A percentile compares a stretch with the other conserved stretches of the same genome.
These are phyloP conservation scores for Dalbergia oliveri DNA, from an alignment of 306 rosid genomes.

Conservation along the genomic window DNA sequence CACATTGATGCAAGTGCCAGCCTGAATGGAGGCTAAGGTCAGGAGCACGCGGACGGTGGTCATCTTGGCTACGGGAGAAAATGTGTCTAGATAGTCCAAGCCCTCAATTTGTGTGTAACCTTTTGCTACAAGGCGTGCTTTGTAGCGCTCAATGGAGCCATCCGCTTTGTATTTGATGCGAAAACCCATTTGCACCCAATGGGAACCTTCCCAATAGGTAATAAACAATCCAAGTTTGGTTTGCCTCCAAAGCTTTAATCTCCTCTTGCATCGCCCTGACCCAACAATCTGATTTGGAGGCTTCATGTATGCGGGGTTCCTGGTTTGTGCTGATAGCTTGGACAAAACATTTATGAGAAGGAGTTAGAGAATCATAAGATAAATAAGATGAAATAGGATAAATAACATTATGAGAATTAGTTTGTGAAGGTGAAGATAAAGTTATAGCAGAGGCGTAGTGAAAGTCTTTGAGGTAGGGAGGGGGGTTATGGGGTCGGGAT, in stretches of 20 bases:
- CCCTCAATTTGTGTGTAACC: neutral
- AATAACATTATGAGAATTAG: too few species aligned
- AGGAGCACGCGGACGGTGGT: neutral
- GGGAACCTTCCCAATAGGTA: neutral
- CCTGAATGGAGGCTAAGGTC: rapidly evolving
- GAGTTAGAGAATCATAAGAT: too few species aligned
- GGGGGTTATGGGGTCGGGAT: neutral
- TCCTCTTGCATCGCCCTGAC: neutral
- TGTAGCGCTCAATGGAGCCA: neutral
- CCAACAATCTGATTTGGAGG: neutral
- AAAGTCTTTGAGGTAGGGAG: neutral
- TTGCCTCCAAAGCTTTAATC: neutral
- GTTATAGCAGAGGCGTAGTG: neutral
- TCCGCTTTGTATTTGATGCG: too few species aligned
- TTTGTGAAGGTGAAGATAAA: neutral
- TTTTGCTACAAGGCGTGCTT: neutral
- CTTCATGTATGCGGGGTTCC: neutral
- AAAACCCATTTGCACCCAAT: neutral
- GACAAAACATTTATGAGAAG: too few species aligned
- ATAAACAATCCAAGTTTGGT: neutral
- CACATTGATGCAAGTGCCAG: neutral
- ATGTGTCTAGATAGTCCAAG: neutral
- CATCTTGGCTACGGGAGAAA: neutral
- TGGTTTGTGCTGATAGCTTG: too few species aligned
- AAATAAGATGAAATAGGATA: neutral